phyloP scores from a whole-genome alignment of 345 rosid genomes.

The Moringa oleifera region DNA sequence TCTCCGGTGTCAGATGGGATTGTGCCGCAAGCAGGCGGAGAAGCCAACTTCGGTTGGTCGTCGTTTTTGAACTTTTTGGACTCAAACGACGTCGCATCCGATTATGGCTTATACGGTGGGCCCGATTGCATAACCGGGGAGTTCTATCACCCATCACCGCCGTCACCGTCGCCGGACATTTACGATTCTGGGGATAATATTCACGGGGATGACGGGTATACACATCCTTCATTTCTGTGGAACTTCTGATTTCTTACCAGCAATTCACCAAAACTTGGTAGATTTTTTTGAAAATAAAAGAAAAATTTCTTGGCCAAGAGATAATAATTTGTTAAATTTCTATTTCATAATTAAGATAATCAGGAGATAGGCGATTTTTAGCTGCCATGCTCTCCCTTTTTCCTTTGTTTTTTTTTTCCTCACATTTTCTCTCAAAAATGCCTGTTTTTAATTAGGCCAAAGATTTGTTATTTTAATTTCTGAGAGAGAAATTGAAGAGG shows the following conservation, averaged over 20 bases:
- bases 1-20: slow-evolving; percentile 14
- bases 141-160: slow-evolving; percentile 10
- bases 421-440: no score
- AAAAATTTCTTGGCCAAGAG: no score
- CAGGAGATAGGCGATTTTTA: no score
- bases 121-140: slow-evolving; percentile 13
- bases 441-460: no score
- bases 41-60: slow-evolving; percentile 36
- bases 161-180: neutral
- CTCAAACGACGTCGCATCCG: slow-evolving; percentile 10
- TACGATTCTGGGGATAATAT: slow-evolving; percentile 14
- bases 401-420: no score
- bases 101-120: slow-evolving; percentile 23
- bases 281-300: no score
- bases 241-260: slow-evolving; percentile 26
- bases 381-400: no score
- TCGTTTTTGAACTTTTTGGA: slow-evolving; percentile 31
- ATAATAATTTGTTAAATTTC: no score
- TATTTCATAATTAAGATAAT: no score
- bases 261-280: no score
- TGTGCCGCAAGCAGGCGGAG: neutral
- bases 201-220: neutral
- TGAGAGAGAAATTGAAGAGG: no score
- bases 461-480: no score
- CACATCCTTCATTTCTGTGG: slow-evolving; percentile 48